Percentiles rank a stretch among this genome's conserved stretches.
These are phyloP conservation scores for Crithidia thermophila DNA, from an alignment of 208 protist species.

Conservation along the genomic window DNA sequence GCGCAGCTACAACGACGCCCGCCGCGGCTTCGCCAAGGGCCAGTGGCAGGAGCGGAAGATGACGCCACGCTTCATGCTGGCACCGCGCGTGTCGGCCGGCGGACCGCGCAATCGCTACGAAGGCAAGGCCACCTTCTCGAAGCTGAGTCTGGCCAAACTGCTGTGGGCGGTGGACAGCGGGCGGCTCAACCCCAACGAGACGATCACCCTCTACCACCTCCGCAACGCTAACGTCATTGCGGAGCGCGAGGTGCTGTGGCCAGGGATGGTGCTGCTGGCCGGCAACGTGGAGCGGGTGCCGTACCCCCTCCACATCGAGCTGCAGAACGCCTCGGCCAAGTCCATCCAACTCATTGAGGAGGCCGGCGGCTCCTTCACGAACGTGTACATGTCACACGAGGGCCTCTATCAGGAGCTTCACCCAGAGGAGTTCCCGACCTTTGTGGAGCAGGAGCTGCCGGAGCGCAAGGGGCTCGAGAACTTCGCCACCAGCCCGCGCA, in stretches of 20 bases:
- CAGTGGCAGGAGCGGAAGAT: conserved; percentile 93
- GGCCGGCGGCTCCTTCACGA: conserved; percentile 86
- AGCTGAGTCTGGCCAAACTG: conserved; percentile 68
- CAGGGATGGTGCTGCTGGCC: conserved; percentile 81
- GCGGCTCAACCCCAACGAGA: conserved; percentile 88
- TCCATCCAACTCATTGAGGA: conserved; percentile 87
- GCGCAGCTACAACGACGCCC: conserved; percentile 82
- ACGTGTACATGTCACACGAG: conserved; percentile 91
- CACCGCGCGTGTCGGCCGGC: conserved; percentile 80
- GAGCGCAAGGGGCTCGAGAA: conserved; percentile 81
- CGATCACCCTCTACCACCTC: conserved; percentile 88
- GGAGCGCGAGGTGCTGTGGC: conserved; percentile 83
- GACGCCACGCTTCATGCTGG: conserved; percentile 92
- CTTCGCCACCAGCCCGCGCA: conserved; percentile 67
- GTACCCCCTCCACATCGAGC: conserved; percentile 87
- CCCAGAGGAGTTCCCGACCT: conserved; percentile 86
- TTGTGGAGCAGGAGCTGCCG: conserved; percentile 83
- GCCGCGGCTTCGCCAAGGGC: conserved; percentile 72
- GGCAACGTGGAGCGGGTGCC: conserved; percentile 67
- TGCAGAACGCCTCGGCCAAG: conserved; percentile 85
- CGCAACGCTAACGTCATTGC: conserved; percentile 72
- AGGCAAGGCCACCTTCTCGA: conserved; percentile 81
- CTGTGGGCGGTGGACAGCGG: conserved; percentile 90
- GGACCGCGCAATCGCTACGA: conserved; percentile 88
- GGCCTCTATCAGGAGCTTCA: conserved; percentile 89